A percentile compares a stretch with the other conserved stretches of the same genome.
Conservation (phyloP, 2,329 filamentous ascomycete genomes). For the Talaromyces sp. region DNA sequence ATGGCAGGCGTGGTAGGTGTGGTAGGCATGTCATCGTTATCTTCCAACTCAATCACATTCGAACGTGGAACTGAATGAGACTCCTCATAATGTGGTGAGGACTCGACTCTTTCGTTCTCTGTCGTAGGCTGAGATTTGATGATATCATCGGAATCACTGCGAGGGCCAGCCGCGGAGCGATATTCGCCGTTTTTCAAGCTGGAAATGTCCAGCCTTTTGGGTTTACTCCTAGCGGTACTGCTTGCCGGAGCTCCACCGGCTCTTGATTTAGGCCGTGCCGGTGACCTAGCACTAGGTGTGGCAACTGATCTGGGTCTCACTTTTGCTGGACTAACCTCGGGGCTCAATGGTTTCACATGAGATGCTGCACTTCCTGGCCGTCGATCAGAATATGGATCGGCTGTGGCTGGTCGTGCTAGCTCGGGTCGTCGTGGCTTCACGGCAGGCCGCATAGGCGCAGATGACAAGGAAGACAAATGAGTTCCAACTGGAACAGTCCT, state of each 20-base stretch:
- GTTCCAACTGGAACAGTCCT: slow-evolving; percentile 37
- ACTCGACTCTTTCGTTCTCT: slow-evolving; percentile 38
- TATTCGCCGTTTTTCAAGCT: slow-evolving; percentile 29
- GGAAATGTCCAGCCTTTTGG: slow-evolving; percentile 33
- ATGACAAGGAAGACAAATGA: slow-evolving; percentile 48
- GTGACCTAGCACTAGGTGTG: slow-evolving; percentile 32
- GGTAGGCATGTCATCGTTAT: not conserved
- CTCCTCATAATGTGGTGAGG: not conserved
- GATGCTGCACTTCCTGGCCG: slow-evolving; percentile 55
- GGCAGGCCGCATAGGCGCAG: slow-evolving; percentile 55
- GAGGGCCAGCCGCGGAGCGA: slow-evolving; percentile 18
- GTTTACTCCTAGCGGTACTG: slow-evolving; percentile 30
- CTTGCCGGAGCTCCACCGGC: slow-evolving; percentile 29
- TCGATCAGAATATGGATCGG: slow-evolving; percentile 32
- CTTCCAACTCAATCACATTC: not conserved
- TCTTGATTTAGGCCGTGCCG: slow-evolving; percentile 33
- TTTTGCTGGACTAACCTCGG: slow-evolving; percentile 24
- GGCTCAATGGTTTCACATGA: slow-evolving; percentile 29
- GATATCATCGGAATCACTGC: slow-evolving; percentile 25
- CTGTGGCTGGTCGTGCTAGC: slow-evolving; percentile 34
- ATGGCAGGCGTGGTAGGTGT: not conserved
- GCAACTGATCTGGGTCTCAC: slow-evolving; percentile 26
- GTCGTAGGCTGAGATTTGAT: slow-evolving; percentile 9
- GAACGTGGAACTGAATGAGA: not conserved
- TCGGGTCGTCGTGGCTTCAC: slow-evolving; percentile 38